phyloP scores from a whole-genome alignment of 257 asterid species.

The Plantago ovata region DNA sequence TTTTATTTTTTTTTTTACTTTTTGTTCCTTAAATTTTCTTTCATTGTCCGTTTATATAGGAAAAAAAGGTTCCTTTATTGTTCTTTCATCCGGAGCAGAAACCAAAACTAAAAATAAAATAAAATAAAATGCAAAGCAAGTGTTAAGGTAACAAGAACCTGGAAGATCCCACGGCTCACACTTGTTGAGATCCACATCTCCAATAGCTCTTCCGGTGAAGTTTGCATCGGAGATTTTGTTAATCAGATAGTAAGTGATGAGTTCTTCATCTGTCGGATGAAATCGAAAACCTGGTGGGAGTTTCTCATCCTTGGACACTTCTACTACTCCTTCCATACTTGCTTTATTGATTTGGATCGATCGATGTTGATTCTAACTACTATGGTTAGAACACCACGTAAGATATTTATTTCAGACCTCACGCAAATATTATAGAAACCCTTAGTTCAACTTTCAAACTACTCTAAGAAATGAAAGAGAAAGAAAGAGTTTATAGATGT shows the following conservation, averaged over 20 bases:
- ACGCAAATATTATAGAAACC: conserved; percentile 26
- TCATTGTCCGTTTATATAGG: too few species aligned
- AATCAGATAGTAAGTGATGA: conserved; percentile 68
- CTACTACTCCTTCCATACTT: conserved; percentile 47
- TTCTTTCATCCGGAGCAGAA: too few species aligned
- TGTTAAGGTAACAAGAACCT: conserved; percentile 35
- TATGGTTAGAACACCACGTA: conserved; percentile 27
- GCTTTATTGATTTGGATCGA: background rate
- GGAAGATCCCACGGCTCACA: conserved; percentile 99
- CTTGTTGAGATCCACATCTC: conserved; percentile 92
- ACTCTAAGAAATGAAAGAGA: conserved; percentile 12
- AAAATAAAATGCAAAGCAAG: background rate
- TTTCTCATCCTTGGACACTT: conserved; percentile 47
- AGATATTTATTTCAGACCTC: conserved; percentile 13
- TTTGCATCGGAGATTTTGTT: conserved; percentile 73
- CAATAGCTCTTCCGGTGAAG: conserved; percentile 73
- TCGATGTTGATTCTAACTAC: conserved; percentile 21
- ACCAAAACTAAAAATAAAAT: background rate
- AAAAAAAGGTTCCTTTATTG: too few species aligned
- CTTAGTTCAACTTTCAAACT: conserved; percentile 30
- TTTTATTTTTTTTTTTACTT: too few species aligned
- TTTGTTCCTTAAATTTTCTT: too few species aligned
- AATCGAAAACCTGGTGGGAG: conserved; percentile 88
- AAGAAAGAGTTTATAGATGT: conserved; percentile 6
- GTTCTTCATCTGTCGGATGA: conserved; percentile 87